Conservation (phyloP, 2,329 filamentous ascomycete genomes). For the Mariannaea elegans region DNA sequence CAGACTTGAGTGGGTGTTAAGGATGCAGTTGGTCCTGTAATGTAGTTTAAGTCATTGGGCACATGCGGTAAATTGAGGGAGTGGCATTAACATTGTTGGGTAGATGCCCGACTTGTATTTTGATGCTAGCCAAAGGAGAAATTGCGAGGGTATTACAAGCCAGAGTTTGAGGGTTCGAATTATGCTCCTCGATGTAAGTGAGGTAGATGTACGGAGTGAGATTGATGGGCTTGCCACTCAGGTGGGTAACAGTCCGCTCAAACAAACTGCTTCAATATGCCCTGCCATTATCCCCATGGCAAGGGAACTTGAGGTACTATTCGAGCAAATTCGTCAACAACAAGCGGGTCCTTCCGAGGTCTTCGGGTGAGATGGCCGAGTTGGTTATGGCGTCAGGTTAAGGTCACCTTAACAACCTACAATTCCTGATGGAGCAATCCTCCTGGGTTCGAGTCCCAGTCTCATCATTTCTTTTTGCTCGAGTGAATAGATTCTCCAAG, state of each 20-base stretch:
- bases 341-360: conserved; percentile 14
- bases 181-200: too few species aligned
- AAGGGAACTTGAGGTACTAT: not conserved
- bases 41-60: not conserved
- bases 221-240: too few species aligned
- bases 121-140: too few species aligned
- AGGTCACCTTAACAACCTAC: conserved; percentile 40
- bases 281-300: too few species aligned
- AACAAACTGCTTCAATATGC: too few species aligned
- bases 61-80: too few species aligned
- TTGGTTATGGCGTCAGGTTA: conserved; percentile 43
- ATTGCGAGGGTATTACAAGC: too few species aligned
- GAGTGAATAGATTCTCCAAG: not conserved
- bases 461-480: conserved; percentile 36
- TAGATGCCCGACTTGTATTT: too few species aligned
- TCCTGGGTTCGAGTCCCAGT: conserved; percentile 43
- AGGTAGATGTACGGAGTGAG: too few species aligned
- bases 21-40: not conserved
- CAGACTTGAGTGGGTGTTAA: conserved; percentile 2
- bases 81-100: too few species aligned
- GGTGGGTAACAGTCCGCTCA: too few species aligned
- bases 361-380: conserved; percentile 40
- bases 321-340: not conserved
- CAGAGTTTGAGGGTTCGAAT: too few species aligned
- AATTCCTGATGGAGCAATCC: conserved; percentile 42